phyloP scores from a whole-genome alignment of 768 basidiomycete species.

The Psilocybe azurescens region DNA sequence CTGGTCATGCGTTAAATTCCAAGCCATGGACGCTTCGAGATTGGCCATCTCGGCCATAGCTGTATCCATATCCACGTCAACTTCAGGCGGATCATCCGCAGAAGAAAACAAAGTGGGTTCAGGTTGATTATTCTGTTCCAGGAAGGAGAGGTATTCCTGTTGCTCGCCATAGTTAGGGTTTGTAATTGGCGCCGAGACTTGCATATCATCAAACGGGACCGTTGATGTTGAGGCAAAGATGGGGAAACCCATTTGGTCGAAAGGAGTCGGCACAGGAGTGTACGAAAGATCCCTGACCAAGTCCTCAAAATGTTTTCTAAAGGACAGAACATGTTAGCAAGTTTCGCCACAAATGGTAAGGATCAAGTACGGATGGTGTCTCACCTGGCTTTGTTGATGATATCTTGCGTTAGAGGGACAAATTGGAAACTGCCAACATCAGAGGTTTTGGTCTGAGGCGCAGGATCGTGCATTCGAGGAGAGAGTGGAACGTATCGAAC shows the following conservation, averaged over 20 bases:
- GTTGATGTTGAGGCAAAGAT: not conserved
- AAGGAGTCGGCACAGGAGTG: not conserved
- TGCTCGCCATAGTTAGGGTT: not conserved
- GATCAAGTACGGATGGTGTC: not conserved
- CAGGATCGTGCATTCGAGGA: slow-evolving; percentile 1
- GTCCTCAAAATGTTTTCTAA: not conserved
- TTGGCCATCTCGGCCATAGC: not conserved
- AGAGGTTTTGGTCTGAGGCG: slow-evolving; percentile 4
- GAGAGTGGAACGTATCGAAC: slow-evolving; percentile 17
- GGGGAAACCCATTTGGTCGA: not conserved
- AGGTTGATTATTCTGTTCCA: not conserved
- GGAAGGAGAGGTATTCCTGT: not conserved
- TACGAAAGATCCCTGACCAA: not conserved
- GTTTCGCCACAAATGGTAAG: not conserved
- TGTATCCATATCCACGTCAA: not conserved
- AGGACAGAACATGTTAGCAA: not conserved
- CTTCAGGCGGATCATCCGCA: not conserved
- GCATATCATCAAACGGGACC: not conserved
- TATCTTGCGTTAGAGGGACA: slow-evolving; percentile 4
- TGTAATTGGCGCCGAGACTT: not conserved
- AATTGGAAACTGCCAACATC: not conserved
- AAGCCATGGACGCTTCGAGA: not conserved
- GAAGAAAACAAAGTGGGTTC: not conserved
- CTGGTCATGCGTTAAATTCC: not conserved
- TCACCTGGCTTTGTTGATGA: slow-evolving; percentile 7